Conservation (phyloP, 139 green algal species). For the Nannochloris sp. region DNA sequence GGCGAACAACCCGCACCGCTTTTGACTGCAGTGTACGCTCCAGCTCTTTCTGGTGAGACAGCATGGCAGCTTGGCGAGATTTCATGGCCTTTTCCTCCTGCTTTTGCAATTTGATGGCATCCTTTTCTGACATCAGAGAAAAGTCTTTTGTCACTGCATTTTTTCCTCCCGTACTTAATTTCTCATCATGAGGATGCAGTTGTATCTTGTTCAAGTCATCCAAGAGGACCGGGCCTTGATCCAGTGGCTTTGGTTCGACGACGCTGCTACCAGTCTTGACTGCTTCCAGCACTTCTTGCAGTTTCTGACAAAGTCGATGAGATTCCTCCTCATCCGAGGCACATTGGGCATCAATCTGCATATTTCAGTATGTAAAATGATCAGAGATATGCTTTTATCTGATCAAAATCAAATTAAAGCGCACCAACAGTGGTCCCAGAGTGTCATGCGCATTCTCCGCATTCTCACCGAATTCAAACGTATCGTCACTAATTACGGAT, state of each 20-base stretch:
- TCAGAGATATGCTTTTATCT: too few relatives aligned
- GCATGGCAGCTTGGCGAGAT: constrained; percentile 37
- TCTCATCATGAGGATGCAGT: constrained; percentile 29
- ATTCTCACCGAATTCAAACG: constrained; percentile 21
- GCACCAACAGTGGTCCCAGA: constrained; percentile 20
- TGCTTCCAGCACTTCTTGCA: constrained; percentile 16
- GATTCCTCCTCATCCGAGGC: constrained; percentile 20
- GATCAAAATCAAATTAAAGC: neutral
- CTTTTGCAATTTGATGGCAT: constrained; percentile 57
- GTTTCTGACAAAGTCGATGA: constrained; percentile 12
- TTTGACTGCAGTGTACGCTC: constrained; percentile 16
- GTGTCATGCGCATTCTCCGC: constrained; percentile 18
- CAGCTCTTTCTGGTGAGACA: constrained; percentile 17
- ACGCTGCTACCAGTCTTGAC: neutral
- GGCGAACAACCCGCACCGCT: constrained; percentile 34
- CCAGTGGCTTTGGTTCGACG: constrained; percentile 11
- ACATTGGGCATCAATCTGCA: constrained; percentile 22
- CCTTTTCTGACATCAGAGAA: constrained; percentile 41
- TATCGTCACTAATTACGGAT: constrained; percentile 13
- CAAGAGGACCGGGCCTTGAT: constrained; percentile 36
- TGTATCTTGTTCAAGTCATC: constrained; percentile 17
- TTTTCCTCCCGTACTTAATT: constrained; percentile 16
- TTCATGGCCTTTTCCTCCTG: constrained; percentile 42
- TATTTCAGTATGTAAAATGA: too few relatives aligned
- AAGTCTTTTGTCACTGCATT: constrained; percentile 19